A percentile compares a stretch with the other conserved stretches of the same genome.
Conservation (phyloP, 176 grass and related monocot species). For the Neostapfia colusana region DNA sequence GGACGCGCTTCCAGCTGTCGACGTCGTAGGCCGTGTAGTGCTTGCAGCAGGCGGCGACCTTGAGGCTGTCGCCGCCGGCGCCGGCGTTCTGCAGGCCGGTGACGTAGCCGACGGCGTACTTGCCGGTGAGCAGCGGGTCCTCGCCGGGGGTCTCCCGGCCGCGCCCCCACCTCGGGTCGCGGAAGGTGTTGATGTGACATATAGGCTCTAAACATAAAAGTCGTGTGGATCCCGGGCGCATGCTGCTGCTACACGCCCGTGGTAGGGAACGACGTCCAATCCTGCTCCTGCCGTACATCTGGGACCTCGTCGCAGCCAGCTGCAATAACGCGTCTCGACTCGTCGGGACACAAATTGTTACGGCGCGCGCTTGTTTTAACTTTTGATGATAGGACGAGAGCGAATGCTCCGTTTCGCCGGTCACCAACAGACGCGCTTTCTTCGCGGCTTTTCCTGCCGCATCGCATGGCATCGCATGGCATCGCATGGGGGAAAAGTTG, state of each 20-base stretch:
- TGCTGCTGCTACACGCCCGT: slow-evolving; percentile 16
- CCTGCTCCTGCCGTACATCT: neutral
- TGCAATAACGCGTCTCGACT: slow-evolving; percentile 1
- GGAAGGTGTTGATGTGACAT: slow-evolving; percentile 95
- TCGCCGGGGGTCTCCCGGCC: slow-evolving; percentile 96
- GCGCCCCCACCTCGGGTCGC: slow-evolving; percentile 86
- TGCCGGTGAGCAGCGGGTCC: slow-evolving; percentile 84
- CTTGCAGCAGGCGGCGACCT: slow-evolving; percentile 97
- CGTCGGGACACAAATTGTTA: too few species aligned
- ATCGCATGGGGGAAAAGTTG: neutral
- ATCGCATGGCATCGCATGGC: neutral
- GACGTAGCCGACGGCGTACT: slow-evolving; percentile 80
- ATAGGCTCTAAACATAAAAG: too few species aligned
- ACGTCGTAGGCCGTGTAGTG: slow-evolving; percentile 97
- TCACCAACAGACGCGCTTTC: too few species aligned
- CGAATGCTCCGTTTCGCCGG: too few species aligned
- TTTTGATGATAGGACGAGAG: too few species aligned
- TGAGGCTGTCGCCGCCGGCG: slow-evolving; percentile 42
- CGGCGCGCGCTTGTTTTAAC: too few species aligned
- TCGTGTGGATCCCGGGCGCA: neutral
- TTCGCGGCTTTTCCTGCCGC: slow-evolving; percentile 36
- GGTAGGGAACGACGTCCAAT: neutral
- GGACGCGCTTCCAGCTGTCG: slow-evolving; percentile 88
- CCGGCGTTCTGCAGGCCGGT: slow-evolving; percentile 58
- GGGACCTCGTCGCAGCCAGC: neutral